Percentiles rank a stretch among this genome's conserved stretches.
These are phyloP conservation scores for Aureobasidium leucospermi DNA, from an alignment of 2,329 filamentous ascomycete species.

Conservation along the genomic window DNA sequence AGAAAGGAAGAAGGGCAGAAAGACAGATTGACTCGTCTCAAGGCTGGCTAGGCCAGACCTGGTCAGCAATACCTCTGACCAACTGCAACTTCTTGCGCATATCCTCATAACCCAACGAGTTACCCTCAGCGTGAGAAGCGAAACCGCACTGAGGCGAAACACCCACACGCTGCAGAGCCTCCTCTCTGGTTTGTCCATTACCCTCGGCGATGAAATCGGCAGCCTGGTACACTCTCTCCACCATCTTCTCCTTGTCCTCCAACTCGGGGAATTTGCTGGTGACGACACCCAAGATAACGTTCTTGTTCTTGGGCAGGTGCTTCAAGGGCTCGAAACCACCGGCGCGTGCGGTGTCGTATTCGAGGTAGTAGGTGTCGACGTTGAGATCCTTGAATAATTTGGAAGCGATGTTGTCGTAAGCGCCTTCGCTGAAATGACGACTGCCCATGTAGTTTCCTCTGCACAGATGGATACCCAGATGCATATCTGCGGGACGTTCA, in stretches of 20 bases:
- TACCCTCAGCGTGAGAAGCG: slow-evolving; percentile 64
- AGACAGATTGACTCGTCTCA: neutral
- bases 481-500: slow-evolving; percentile 57
- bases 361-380: slow-evolving; percentile 29
- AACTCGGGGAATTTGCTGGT: slow-evolving; percentile 36
- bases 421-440: slow-evolving; percentile 35
- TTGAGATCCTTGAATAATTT: slow-evolving; percentile 27
- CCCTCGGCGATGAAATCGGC: slow-evolving; percentile 62
- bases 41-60: slow-evolving; percentile 54
- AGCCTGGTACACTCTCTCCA: slow-evolving; percentile 31
- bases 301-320: slow-evolving; percentile 34
- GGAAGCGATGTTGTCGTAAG: slow-evolving; percentile 24
- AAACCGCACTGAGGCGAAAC: slow-evolving; percentile 66
- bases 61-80: slow-evolving; percentile 61
- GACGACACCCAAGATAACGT: slow-evolving; percentile 36
- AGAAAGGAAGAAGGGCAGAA: neutral
- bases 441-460: slow-evolving; percentile 35
- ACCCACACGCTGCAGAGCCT: slow-evolving; percentile 58
- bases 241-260: slow-evolving; percentile 36
- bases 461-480: slow-evolving; percentile 69
- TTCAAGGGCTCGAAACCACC: slow-evolving; percentile 35
- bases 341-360: slow-evolving; percentile 37
- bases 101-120: slow-evolving; percentile 58
- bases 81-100: slow-evolving; percentile 64
- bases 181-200: slow-evolving; percentile 52